Base-by-base conservation (phyloP, 169 alveolate species). In the Toxoplasma gondii region DNA sequence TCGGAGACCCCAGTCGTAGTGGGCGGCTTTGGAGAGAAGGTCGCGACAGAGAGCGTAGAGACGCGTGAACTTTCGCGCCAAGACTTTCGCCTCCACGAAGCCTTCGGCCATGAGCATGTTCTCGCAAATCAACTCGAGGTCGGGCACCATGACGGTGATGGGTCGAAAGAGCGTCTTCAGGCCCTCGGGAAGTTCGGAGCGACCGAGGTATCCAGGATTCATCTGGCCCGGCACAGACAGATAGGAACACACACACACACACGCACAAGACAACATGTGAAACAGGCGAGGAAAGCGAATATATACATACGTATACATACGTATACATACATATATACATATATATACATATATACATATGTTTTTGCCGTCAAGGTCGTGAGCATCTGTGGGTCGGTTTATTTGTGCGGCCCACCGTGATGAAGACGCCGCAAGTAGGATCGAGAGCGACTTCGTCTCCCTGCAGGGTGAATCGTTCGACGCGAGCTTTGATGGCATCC, bases 71-170 rank as follows among this genome's bases (percentile, higher is more conserved):
- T 99, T 99, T 90, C 98, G 96, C 36, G 99, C 99, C 69, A 99
- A 96, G 88, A 97, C 97, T 94, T 98, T 98, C 49, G 99, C 99
- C 84, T 98, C 99, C 88, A 98, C 98, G 97, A 98, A 99, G 92
- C 99, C 99, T 97, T 99, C 99, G 44, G 99, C 99, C 99, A 99
- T 99, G 93, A 98, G 98, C 99, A 98, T 98, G 98, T 99, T 98
- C 96, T 99, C 99, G 96, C 99, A 98, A 97, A 99, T 99, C 94
- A 98, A 96, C 96, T 98, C 98, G 87, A 99, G 97, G 97, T 99
- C 99, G 22, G 99, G 99, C 41, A 99, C 99, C 94, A 98, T 98
- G 93, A 99, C 99, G 19, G 99, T 98, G 93, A 98, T 98, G 45
- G 99, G 99, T 95, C 99, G 97, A 97, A 98, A 98, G 64, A 98